A percentile compares a stretch with the other conserved stretches of the same genome.
phyloP scores from a whole-genome alignment of 257 asterid species.

The Leonotis leonurus region DNA sequence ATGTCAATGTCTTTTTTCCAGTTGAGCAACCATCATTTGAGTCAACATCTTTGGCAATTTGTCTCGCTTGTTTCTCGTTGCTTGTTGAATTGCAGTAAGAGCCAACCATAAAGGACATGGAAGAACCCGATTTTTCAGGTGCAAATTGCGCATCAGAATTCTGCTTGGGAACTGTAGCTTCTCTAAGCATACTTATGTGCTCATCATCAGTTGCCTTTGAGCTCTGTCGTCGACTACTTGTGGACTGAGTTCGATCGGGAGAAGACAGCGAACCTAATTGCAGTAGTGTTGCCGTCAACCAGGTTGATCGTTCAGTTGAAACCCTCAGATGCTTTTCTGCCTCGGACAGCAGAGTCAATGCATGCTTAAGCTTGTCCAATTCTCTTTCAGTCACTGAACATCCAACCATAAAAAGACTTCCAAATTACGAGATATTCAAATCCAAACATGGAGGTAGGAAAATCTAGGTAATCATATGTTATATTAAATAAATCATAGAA shows the following conservation, averaged over 20 bases:
- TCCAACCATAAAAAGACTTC: background rate
- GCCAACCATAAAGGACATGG: conserved; percentile 27
- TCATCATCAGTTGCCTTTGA: conserved; percentile 71
- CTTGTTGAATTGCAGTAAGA: conserved; percentile 35
- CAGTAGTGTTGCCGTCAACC: conserved; percentile 96
- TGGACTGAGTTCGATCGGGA: conserved; percentile 64
- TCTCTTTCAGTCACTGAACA: conserved; percentile 75
- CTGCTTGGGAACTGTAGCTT: conserved; percentile 35
- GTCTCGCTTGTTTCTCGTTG: conserved; percentile 25
- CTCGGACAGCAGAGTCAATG: conserved; percentile 77
- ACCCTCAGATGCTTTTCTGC: conserved; percentile 87
- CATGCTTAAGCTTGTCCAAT: conserved; percentile 73
- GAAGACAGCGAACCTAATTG: conserved; percentile 78
- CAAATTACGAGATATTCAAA: background rate
- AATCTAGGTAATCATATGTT: background rate
- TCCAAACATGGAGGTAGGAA: background rate
- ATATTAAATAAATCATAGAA: background rate
- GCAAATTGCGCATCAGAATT: conserved; percentile 33
- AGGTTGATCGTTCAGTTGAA: conserved; percentile 85
- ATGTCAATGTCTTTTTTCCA: conserved; percentile 33
- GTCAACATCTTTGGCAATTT: conserved; percentile 18
- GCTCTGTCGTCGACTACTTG: conserved; percentile 73
- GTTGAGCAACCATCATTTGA: conserved; percentile 25
- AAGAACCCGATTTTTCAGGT: conserved; percentile 38
- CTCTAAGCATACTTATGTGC: conserved; percentile 38